A percentile compares a stretch with the other conserved stretches of the same genome.
phyloP scores from a whole-genome alignment of 805 yeast genomes.

The Kockiozyma suomiensis region DNA sequence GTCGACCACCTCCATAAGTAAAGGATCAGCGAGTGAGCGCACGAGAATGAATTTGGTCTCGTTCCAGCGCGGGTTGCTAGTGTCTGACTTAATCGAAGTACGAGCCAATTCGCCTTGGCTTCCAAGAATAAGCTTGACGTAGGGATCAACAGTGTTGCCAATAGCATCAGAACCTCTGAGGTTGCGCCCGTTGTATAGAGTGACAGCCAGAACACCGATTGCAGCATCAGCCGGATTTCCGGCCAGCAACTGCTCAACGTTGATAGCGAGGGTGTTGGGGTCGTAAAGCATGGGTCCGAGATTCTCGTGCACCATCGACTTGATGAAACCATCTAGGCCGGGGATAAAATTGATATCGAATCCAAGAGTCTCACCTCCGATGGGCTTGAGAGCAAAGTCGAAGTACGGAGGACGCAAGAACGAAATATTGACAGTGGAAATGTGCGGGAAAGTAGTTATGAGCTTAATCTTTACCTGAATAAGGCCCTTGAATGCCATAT shows the following conservation, averaged over 20 bases:
- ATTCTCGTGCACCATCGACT: constrained; percentile 81
- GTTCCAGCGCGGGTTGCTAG: constrained; percentile 79
- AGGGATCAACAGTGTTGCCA: constrained; percentile 89
- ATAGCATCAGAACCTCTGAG: constrained; percentile 68
- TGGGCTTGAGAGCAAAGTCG: constrained; percentile 78
- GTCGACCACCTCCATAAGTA: constrained; percentile 71
- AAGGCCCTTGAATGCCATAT: constrained; percentile 72
- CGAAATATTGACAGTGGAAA: constrained; percentile 86
- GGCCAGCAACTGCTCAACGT: constrained; percentile 84
- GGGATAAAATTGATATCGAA: constrained; percentile 89
- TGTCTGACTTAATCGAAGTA: constrained; percentile 68
- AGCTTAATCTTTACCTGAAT: constrained; percentile 83
- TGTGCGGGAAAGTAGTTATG: constrained; percentile 89
- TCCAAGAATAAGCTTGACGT: constrained; percentile 62
- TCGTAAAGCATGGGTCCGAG: constrained; percentile 84
- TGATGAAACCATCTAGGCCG: constrained; percentile 79
- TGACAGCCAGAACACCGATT: constrained; percentile 79
- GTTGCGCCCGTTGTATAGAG: constrained; percentile 64
- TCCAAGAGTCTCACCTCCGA: constrained; percentile 81
- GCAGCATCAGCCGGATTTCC: constrained; percentile 80
- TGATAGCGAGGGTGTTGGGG: constrained; percentile 91
- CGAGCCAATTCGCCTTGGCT: constrained; percentile 55
- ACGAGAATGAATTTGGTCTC: constrained; percentile 74
- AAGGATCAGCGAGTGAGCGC: constrained; percentile 77
- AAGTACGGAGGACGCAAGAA: constrained; percentile 83